A percentile compares a stretch with the other conserved stretches of the same genome.
These are phyloP conservation scores for Ogataea ramenticola DNA, from an alignment of 805 yeast species.

Conservation along the genomic window DNA sequence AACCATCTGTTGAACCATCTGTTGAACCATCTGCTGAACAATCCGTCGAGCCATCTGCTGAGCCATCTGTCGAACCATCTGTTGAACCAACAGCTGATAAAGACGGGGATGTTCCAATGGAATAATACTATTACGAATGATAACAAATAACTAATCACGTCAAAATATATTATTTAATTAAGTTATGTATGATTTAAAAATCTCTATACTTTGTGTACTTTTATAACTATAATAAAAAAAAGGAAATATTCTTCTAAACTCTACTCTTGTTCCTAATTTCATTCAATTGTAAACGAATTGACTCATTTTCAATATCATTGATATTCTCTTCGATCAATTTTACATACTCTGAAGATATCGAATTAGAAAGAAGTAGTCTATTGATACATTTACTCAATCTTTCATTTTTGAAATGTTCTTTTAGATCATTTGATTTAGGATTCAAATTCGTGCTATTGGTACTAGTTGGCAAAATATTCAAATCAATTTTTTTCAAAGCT, in stretches of 20 bases:
- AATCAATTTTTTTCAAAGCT: slow-evolving; percentile 11
- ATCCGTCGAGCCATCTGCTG: neutral
- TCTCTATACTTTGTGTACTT: neutral
- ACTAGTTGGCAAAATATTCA: slow-evolving; percentile 2
- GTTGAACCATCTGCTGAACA: neutral
- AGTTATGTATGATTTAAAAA: no score
- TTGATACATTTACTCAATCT: slow-evolving; percentile 12
- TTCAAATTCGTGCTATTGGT: neutral
- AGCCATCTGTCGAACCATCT: neutral
- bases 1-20: neutral
- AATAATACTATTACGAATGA: no score
- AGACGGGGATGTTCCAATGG: slow-evolving; percentile 1
- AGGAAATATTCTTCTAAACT: neutral
- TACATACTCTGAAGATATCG: slow-evolving; percentile 7
- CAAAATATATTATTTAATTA: no score
- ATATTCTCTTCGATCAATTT: slow-evolving; percentile 12
- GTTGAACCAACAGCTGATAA: neutral
- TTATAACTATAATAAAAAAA: neutral
- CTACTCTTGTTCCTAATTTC: slow-evolving; percentile 14
- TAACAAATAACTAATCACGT: no score
- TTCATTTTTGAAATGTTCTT: slow-evolving; percentile 1
- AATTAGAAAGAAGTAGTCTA: slow-evolving; percentile 9
- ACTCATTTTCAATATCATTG: slow-evolving; percentile 13
- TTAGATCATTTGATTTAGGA: neutral
- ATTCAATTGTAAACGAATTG: slow-evolving; percentile 19